phyloP scores from a whole-genome alignment of 768 basidiomycete species.

The Nidularia pulvinata region DNA sequence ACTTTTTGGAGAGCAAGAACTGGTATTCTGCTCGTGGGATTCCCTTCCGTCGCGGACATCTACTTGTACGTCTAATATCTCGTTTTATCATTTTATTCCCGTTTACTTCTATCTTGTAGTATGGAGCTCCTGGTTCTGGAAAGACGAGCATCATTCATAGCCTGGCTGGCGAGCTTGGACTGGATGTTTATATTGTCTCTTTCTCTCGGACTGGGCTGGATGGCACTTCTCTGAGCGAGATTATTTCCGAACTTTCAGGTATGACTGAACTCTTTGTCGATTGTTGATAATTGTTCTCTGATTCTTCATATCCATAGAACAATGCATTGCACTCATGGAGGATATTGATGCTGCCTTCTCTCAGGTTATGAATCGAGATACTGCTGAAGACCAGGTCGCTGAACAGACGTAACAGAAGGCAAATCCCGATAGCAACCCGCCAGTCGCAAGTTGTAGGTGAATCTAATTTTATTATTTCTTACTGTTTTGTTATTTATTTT shows the following conservation, averaged over 20 bases:
- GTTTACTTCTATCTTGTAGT: conserved; percentile 23
- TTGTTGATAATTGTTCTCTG: not conserved
- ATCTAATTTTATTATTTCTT: no score
- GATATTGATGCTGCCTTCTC: conserved; percentile 82
- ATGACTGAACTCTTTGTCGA: conserved; percentile 1
- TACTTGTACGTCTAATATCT: conserved; percentile 35
- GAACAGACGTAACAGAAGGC: conserved; percentile 3
- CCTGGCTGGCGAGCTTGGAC: conserved; percentile 74
- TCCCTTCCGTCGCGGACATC: conserved; percentile 79
- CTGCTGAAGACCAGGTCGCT: not conserved
- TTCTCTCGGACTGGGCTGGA: conserved; percentile 61
- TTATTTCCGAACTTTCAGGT: conserved; percentile 65
- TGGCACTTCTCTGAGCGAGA: conserved; percentile 53
- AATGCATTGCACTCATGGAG: conserved; percentile 80
- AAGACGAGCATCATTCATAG: conserved; percentile 81
- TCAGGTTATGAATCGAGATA: conserved; percentile 38
- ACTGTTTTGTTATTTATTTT: not conserved
- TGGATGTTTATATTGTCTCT: conserved; percentile 75
- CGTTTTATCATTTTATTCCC: not conserved
- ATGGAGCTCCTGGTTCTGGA: conserved; percentile 77
- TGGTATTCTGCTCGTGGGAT: conserved; percentile 83
- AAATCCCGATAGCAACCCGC: not conserved
- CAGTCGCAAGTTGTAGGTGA: no score
- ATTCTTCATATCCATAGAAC: conserved; percentile 23
- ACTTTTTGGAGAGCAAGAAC: conserved; percentile 64